Conservation (phyloP, 306 rosid genomes). For the Luffa acutangula region DNA sequence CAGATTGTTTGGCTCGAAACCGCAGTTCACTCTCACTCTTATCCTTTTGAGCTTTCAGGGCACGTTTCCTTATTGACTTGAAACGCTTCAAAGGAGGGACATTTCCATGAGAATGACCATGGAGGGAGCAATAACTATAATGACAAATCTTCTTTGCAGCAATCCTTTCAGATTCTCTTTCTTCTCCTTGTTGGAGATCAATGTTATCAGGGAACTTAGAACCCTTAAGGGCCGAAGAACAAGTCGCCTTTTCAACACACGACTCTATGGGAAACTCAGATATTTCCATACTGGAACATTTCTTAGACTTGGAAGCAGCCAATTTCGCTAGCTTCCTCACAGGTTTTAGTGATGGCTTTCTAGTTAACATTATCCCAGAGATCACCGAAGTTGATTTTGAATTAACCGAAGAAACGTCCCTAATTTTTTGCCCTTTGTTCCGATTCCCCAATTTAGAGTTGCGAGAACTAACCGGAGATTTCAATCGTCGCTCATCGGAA, state of each 20-base stretch:
- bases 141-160: conserved; percentile 43
- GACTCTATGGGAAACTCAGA: conserved; percentile 25
- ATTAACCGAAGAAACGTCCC: conserved; percentile 6
- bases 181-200: conserved; percentile 29
- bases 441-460: conserved; percentile 25
- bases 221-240: conserved; percentile 71
- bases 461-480: conserved; percentile 18
- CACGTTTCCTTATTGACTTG: conserved; percentile 57
- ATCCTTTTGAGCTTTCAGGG: conserved; percentile 35
- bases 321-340: conserved; percentile 34
- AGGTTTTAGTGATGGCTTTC: conserved; percentile 52
- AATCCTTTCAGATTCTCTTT: conserved; percentile 25
- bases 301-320: conserved; percentile 36
- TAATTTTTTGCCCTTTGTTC: neutral
- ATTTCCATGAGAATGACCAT: conserved; percentile 48
- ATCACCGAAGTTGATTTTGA: conserved; percentile 12
- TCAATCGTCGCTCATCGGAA: neutral
- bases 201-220: conserved; percentile 37
- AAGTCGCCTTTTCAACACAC: conserved; percentile 48
- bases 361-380: conserved; percentile 23
- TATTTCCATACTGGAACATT: conserved; percentile 12
- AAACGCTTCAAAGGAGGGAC: conserved; percentile 58
- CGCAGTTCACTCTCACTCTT: conserved; percentile 23
- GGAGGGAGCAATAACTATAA: conserved; percentile 77
- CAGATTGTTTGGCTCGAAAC: conserved; percentile 20